phyloP scores from a whole-genome alignment of 2,329 filamentous ascomycete species.

The Pseudofabraea citricarpa region DNA sequence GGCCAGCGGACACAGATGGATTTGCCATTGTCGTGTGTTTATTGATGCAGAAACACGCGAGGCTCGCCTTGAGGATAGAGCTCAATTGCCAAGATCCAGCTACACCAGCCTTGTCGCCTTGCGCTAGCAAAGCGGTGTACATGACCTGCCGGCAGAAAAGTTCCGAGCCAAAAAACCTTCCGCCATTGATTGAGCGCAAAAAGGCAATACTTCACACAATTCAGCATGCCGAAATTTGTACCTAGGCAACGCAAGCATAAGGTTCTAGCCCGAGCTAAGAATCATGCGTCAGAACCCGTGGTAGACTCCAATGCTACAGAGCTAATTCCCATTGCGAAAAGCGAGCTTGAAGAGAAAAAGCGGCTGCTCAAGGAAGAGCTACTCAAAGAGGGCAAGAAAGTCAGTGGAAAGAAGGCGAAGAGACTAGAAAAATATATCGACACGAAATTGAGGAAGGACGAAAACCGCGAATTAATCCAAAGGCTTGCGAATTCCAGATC shows the following conservation, averaged over 20 bases:
- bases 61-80: background rate
- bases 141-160: background rate
- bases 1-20: conserved; percentile 8
- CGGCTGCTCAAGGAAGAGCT: conserved; percentile 51
- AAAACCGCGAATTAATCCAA: conserved; percentile 77
- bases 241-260: conserved; percentile 65
- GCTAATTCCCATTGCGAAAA: conserved; percentile 41
- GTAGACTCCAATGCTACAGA: conserved; percentile 51
- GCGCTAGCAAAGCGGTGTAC: background rate
- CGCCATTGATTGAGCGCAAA: background rate
- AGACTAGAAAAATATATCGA: conserved; percentile 70
- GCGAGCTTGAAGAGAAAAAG: conserved; percentile 47
- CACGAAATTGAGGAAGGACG: conserved; percentile 90
- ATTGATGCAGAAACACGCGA: background rate
- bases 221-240: conserved; percentile 43
- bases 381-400: conserved; percentile 44
- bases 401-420: conserved; percentile 63
- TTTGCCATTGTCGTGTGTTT: conserved; percentile 15
- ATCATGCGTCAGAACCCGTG: conserved; percentile 30
- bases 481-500: conserved; percentile 75
- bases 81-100: background rate
- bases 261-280: conserved; percentile 58
- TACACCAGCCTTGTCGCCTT: background rate
- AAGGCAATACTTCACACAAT: conserved; percentile 4
- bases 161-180: background rate